Percentiles rank a stretch among this genome's conserved stretches.
phyloP scores from a whole-genome alignment of 495 filamentous ascomycete species.

The Aspergillus panamensis region DNA sequence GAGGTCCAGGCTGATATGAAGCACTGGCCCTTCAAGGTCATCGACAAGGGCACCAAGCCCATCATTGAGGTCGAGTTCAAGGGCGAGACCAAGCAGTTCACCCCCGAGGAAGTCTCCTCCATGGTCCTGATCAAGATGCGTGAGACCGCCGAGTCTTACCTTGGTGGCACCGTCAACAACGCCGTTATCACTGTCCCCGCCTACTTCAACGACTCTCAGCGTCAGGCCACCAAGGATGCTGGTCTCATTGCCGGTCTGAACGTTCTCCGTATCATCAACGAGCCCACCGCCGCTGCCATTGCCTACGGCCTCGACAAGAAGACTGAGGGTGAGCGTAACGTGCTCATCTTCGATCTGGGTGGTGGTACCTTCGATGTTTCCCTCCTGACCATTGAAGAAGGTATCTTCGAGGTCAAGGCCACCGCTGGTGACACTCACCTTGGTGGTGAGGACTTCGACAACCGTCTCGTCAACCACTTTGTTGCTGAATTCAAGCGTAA shows the following conservation, averaged over 20 bases:
- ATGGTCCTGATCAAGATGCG: slow-evolving; percentile 98
- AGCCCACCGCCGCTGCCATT: slow-evolving; percentile 88
- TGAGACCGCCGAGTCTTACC: slow-evolving; percentile 94
- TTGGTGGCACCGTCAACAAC: slow-evolving; percentile 96
- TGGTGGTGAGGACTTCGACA: slow-evolving; percentile 99
- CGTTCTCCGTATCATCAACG: slow-evolving; percentile 99
- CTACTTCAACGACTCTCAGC: slow-evolving; percentile 99
- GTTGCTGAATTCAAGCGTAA: slow-evolving; percentile 90
- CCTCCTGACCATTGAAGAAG: slow-evolving; percentile 96
- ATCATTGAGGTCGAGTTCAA: slow-evolving; percentile 95
- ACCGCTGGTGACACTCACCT: slow-evolving; percentile 99
- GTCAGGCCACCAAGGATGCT: slow-evolving; percentile 98
- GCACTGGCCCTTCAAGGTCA: slow-evolving; percentile 97
- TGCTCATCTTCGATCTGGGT: slow-evolving; percentile 98
- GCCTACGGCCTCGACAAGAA: slow-evolving; percentile 99
- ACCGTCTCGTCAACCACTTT: slow-evolving; percentile 95
- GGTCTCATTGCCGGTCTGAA: slow-evolving; percentile 97
- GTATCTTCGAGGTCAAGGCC: slow-evolving; percentile 98
- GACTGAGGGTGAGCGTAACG: slow-evolving; percentile 93
- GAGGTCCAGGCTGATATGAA: slow-evolving; percentile 98
- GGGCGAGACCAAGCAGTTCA: slow-evolving; percentile 89
- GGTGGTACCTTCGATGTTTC: slow-evolving; percentile 99
- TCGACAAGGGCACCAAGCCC: slow-evolving; percentile 85
- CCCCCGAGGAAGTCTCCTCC: slow-evolving; percentile 94
- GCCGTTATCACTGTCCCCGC: slow-evolving; percentile 97